Base-by-base conservation (phyloP, 495 filamentous ascomycete species). In the Chaetomium fimeti region DNA sequence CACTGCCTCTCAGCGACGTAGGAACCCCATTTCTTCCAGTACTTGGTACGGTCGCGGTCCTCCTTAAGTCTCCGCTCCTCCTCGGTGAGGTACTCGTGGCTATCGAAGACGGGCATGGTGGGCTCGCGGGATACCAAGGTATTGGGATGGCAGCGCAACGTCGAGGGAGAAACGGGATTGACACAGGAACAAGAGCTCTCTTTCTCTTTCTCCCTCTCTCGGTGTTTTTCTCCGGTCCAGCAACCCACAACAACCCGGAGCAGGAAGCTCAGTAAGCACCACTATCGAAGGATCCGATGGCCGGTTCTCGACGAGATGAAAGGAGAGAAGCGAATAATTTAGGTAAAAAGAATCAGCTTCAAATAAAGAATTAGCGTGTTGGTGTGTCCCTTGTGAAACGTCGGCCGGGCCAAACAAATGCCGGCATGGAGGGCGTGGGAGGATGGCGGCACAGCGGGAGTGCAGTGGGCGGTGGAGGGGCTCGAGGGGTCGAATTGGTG, bases 11-110 rank as follows among this genome's bases (percentile, higher is more conserved):
- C 85, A 54, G 88, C 83, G 62, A 89, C 82, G 73, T 91, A 91
- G 29, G 88, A 81, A 60, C 93, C 93, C 92, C 92, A 97, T 82
- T 86, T 88, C 84, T 97, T 96, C 93, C 93, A 97, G 78, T 97
- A 97, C 72, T 87, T 89, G 51, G 69, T 83, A 48, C 90, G 85
- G 58, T 91, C 84, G 24, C 84, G 83, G 75, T 97, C 94, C 75
- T 96, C 89, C 75, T 88, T 89, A 66, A 98, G 81, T 32, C 93
- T 86, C 75, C 88, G 87, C 80, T 97, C 93, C 78, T 98, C 93
- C 74, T 88, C 85, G 59, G 89, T 89, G 72, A 91, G 82, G 74
- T 91, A 91, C 69, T 91, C 89, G 72, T 93, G 85, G 65, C 88
- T 83, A 71, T 94, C 93, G 67, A 93, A 87, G 70, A 93, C 81